These are phyloP conservation scores for Prunus mira DNA, from an alignment of 306 rosid species.

Conservation along the genomic window DNA sequence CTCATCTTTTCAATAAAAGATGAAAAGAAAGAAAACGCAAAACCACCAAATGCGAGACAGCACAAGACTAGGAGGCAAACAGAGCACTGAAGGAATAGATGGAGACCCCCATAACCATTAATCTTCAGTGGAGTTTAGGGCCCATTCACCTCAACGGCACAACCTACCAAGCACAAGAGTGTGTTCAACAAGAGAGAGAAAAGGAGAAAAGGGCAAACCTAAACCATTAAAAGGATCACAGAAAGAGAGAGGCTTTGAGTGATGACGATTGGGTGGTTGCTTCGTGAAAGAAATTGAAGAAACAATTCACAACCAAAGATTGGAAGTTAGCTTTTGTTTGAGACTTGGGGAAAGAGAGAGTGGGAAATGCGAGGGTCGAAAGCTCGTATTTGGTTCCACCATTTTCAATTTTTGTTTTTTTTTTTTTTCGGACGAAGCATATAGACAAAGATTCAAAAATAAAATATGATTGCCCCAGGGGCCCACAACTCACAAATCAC, in stretches of 20 bases:
- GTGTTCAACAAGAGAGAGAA: conserved; percentile 38
- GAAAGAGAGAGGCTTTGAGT: conserved; percentile 15
- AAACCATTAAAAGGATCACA: conserved; percentile 51
- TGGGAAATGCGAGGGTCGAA: conserved; percentile 13
- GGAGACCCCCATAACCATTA: conserved; percentile 48
- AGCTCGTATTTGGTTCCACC: not conserved
- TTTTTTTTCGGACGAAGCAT: not conserved
- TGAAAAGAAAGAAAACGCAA: conserved; percentile 13
- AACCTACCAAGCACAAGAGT: conserved; percentile 74
- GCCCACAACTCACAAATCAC: conserved; percentile 3
- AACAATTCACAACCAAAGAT: conserved; percentile 42
- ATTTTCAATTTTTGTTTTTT: not conserved
- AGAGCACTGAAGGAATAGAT: conserved; percentile 53
- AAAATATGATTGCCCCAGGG: conserved; percentile 1
- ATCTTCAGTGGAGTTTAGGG: conserved; percentile 77
- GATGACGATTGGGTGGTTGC: conserved; percentile 50
- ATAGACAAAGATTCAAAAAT: conserved; percentile 22
- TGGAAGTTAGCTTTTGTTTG: conserved; percentile 58
- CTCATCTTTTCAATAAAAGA: conserved; percentile 24
- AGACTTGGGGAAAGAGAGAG: conserved; percentile 10
- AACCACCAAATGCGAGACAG: conserved; percentile 50
- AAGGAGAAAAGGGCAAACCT: conserved; percentile 29
- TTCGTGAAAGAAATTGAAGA: conserved; percentile 31
- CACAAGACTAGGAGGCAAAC: conserved; percentile 45
- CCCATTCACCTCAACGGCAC: conserved; percentile 66